phyloP scores from a whole-genome alignment of 2,329 filamentous ascomycete genomes.

The Penicillium sp. region DNA sequence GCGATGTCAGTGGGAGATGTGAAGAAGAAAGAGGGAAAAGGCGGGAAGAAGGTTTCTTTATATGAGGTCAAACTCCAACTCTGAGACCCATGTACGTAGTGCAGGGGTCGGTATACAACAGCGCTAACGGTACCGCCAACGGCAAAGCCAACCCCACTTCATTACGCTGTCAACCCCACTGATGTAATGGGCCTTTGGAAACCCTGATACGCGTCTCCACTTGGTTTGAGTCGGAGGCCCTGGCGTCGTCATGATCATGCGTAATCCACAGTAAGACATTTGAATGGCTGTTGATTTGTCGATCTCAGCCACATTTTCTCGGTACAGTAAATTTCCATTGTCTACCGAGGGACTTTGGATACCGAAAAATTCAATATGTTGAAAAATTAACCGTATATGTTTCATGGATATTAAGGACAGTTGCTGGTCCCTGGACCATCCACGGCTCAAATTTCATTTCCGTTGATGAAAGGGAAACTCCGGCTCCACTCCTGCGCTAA shows the following conservation, averaged over 20 bases:
- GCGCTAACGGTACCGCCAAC: neutral
- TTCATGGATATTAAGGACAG: neutral
- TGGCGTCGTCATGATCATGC: conserved; percentile 8
- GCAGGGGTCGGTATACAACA: neutral
- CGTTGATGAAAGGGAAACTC: neutral
- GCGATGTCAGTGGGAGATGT: neutral
- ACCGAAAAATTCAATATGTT: neutral
- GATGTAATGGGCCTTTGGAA: neutral
- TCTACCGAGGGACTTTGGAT: neutral
- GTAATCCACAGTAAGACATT: neutral
- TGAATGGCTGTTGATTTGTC: neutral
- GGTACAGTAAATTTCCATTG: neutral
- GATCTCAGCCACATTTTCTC: neutral
- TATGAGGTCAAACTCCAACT: neutral
- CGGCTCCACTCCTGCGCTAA: conserved; percentile 11
- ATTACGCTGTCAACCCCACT: neutral
- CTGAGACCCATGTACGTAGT: neutral
- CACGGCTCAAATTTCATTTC: no score
- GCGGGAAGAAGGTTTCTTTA: conserved; percentile 2
- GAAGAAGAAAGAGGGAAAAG: neutral
- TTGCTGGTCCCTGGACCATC: no score
- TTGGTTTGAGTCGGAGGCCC: conserved; percentile 2
- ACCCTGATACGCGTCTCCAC: neutral
- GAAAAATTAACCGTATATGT: neutral
- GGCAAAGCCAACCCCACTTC: neutral